Evolutionary conservation across 176 grass and related monocot genomes (phyloP), one percentile per base, ranked within the genome.

Genomic region (Avena sativa): DNA sequence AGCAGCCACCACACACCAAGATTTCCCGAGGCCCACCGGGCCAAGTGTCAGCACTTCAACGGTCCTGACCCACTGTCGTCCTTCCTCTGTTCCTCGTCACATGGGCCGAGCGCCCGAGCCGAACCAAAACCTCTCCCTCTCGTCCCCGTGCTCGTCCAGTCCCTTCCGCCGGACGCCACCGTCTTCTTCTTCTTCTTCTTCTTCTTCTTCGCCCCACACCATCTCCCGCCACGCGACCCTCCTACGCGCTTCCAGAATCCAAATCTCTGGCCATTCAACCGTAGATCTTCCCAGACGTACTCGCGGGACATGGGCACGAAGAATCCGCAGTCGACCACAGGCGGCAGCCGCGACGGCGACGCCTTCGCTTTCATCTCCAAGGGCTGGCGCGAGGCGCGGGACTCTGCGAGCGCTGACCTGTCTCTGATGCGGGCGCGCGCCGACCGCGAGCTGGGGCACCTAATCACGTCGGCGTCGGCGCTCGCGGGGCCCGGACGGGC

Each of bases 301-400:
- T 56, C 46, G 14, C 16, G 40, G 44, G 25, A 9, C 60, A 74
- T 80, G 85, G 85, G 17, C 12, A 12, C 57, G 21, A 74, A 80
- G 8, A 79, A 40, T 20, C 28, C 74, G 56, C 47, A 67, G 74
- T 16, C 66, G 19, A 20, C 8, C 47, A 16, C 15, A 67, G 57
- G 46, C 43, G 58, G 15, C 43, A 28, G 74, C 32, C 44, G 88
- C 43, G 74, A 62, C 80, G 86, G 68, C 77, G 84, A 61, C 63
- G 88, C 92, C 3, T 89, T 95, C 75, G 90, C 92, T 2, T 87
- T 92, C 86, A 73, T 98, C 87, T 92, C 93, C 12, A 95, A 92
- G 88, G 96, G 93, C 14, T 95, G 93, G 88, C 91, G 96, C 21
- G 92, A 94, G 86, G 95, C 86, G 93, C 89, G 91, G 25, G 91